Percentiles rank a stretch among this genome's conserved stretches.
Conservation (phyloP, 2,329 filamentous ascomycete genomes). For the Fusarium decemcellulare region DNA sequence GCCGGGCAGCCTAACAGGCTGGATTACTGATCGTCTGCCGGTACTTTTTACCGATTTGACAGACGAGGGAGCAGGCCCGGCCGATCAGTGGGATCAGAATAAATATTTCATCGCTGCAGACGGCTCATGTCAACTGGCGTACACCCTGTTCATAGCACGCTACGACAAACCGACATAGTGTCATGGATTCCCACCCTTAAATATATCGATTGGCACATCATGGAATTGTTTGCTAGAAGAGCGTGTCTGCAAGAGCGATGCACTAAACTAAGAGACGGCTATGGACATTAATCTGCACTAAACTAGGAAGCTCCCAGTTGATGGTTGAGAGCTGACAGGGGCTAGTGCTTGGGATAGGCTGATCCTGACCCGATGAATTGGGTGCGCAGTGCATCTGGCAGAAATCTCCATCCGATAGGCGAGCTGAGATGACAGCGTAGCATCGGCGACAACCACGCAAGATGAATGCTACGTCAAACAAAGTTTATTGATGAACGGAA, state of each 20-base stretch:
- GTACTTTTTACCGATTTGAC: not conserved
- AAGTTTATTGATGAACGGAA: not conserved
- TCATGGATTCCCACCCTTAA: not conserved
- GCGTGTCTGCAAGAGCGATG: constrained; percentile 19
- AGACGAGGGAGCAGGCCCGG: too few species aligned
- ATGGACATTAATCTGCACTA: constrained; percentile 13
- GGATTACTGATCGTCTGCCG: constrained; percentile 8
- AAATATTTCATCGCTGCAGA: not conserved
- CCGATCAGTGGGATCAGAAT: not conserved
- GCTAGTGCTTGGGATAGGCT: constrained; percentile 7
- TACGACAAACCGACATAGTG: not conserved
- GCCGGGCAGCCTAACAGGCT: not conserved
- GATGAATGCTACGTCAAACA: constrained; percentile 1
- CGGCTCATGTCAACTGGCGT: not conserved
- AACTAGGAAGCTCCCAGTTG: constrained; percentile 11
- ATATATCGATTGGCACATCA: not conserved
- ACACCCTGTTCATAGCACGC: not conserved
- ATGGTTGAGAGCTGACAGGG: constrained; percentile 7
- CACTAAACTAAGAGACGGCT: constrained; percentile 13
- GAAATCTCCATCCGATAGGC: constrained; percentile 13
- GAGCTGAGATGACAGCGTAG: constrained; percentile 24
- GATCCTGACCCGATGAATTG: constrained; percentile 33
- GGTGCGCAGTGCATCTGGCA: constrained; percentile 23
- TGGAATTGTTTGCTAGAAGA: not conserved
- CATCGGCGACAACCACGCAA: constrained; percentile 13